Evolutionary conservation across 805 yeast species (phyloP).

Genomic region (Hagleromyces aurorensis): DNA sequence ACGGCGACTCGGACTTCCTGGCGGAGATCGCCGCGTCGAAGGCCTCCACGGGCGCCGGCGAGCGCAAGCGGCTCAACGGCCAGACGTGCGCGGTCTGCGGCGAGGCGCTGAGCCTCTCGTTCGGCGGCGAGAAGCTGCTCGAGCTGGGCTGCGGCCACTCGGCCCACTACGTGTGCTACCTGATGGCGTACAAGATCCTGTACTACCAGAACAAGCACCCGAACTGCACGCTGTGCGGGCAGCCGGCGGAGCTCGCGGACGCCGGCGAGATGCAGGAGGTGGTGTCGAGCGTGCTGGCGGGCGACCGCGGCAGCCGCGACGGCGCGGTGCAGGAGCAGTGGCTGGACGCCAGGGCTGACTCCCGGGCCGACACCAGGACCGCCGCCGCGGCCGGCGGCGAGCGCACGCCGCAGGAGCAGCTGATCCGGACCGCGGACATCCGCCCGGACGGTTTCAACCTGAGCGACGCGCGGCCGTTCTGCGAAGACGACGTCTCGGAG

Average conservation of each 20-base stretch:
- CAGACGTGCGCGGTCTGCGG: constrained; percentile 38
- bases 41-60: constrained; percentile 10
- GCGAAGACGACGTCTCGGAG: too few species aligned
- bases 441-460: constrained; percentile 25
- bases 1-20: constrained; percentile 23
- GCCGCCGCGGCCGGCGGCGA: constrained; percentile 1
- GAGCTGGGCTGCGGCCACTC: constrained; percentile 38
- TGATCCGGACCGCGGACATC: constrained; percentile 26
- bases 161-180: constrained; percentile 39
- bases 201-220: constrained; percentile 16
- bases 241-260: constrained; percentile 21
- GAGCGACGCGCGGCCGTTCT: too few species aligned
- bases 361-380: constrained; percentile 6
- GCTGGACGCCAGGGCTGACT: constrained; percentile 12
- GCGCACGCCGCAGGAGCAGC: constrained; percentile 26
- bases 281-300: constrained; percentile 13
- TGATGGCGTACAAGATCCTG: constrained; percentile 23
- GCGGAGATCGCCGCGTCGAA: constrained; percentile 8
- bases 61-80: constrained; percentile 23
- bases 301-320: constrained; percentile 1
- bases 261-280: constrained; percentile 25
- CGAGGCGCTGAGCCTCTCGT: constrained; percentile 34
- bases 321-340: constrained; percentile 13
- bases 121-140: constrained; percentile 37
- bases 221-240: constrained; percentile 23